Evolutionary conservation across 495 filamentous ascomycete species (phyloP).

Genomic region (Hypoxylon crocopeplum): DNA sequence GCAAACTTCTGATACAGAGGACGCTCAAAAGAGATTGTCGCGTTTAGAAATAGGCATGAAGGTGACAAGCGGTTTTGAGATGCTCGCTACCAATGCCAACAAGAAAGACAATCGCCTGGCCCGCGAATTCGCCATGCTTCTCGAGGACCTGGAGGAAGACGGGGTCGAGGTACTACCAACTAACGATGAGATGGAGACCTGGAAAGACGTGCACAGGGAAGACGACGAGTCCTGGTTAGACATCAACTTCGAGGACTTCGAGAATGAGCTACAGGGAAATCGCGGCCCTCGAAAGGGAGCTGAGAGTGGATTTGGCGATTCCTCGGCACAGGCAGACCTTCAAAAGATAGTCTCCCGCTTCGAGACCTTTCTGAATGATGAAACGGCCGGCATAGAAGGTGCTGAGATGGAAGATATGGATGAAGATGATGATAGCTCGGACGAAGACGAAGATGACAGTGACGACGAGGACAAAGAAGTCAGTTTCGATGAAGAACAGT

Average conservation of each 20-base stretch:
- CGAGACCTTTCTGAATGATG: conserved; percentile 91
- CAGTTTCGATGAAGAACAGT: conserved; percentile 84
- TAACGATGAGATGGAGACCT: conserved; percentile 72
- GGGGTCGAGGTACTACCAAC: conserved; percentile 68
- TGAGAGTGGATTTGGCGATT: conserved; percentile 71
- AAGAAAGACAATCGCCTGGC: conserved; percentile 69
- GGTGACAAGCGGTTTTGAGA: conserved; percentile 87
- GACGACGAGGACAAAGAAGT: conserved; percentile 78
- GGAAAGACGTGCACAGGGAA: conserved; percentile 65
- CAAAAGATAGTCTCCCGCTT: conserved; percentile 90
- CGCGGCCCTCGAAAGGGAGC: conserved; percentile 27
- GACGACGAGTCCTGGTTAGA: conserved; percentile 95
- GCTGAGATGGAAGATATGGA: conserved; percentile 80
- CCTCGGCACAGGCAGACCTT: conserved; percentile 79
- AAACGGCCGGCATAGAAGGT: conserved; percentile 77
- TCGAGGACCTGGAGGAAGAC: conserved; percentile 71
- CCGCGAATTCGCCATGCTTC: conserved; percentile 73
- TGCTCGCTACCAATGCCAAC: conserved; percentile 72
- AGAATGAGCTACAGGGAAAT: conserved; percentile 68
- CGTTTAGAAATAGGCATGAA: conserved; percentile 86
- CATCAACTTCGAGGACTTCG: conserved; percentile 88
- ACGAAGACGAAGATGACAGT: conserved; percentile 55
- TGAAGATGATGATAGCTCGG: conserved; percentile 67
- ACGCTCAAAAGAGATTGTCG: conserved; percentile 46
- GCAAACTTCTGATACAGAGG: conserved; percentile 19